Percentiles rank a stretch among this genome's conserved stretches.
Evolutionary conservation across 139 green algal species (phyloP).

Genomic region (Tetradesmus obliquus): DNA sequence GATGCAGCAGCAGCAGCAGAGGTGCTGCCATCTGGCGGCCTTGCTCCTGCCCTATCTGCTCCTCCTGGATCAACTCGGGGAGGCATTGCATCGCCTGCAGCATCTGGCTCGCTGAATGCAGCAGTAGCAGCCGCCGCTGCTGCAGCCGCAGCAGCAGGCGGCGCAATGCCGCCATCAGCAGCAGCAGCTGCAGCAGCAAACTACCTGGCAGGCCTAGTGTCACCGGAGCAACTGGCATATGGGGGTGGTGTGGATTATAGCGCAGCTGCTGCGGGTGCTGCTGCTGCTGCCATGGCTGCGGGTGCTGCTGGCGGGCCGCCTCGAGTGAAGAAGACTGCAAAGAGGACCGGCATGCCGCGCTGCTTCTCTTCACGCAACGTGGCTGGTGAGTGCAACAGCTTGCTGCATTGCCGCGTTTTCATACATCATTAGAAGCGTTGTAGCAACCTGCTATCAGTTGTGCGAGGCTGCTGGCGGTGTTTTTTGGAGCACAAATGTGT

Average conservation of each 20-base stretch:
- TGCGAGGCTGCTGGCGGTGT: no score
- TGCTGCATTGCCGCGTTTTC: neutral
- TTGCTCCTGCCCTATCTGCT: neutral
- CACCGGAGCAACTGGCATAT: neutral
- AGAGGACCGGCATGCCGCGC: conserved; percentile 45
- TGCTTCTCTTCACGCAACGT: conserved; percentile 30
- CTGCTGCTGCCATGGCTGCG: conserved; percentile 10
- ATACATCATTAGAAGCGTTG: neutral
- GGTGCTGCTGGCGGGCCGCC: neutral
- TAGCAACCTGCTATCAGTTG: neutral
- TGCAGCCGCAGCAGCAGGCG: neutral
- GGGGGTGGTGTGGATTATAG: neutral
- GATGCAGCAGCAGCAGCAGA: neutral
- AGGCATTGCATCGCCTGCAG: neutral
- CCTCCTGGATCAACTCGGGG: neutral
- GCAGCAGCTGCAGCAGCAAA: conserved; percentile 37
- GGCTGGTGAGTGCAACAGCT: neutral
- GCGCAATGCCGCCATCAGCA: neutral
- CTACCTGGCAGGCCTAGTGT: conserved; percentile 1
- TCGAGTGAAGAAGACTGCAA: conserved; percentile 41
- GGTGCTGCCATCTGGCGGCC: neutral
- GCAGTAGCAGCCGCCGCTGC: conserved; percentile 2
- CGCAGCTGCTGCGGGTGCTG: neutral
- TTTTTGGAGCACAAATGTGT: no score
- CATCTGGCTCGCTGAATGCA: neutral